Evolutionary conservation across 441 rosid species (phyloP).

Genomic region (Erysimum pusillum): DNA sequence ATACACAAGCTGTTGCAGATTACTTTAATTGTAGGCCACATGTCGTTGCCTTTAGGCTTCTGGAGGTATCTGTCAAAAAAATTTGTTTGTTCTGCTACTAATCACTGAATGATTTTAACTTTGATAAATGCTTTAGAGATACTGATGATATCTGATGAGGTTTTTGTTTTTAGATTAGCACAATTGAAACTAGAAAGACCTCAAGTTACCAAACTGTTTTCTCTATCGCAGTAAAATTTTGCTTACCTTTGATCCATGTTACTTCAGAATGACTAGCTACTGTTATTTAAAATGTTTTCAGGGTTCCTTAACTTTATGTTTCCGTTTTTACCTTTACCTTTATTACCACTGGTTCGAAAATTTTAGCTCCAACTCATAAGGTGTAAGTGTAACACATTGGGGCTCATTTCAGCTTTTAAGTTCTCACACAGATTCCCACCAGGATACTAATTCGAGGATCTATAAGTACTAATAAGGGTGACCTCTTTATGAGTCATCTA

Average conservation of each 20-base stretch:
- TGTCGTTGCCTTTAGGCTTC: conserved; percentile 82
- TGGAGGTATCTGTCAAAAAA: conserved; percentile 67
- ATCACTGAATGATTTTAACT: conserved; percentile 7
- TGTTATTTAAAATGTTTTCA: background rate
- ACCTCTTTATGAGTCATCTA: conserved; percentile 14
- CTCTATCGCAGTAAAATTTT: background rate
- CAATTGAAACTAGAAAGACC: conserved; percentile 4
- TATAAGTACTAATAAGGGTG: conserved; percentile 1
- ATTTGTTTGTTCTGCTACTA: conserved; percentile 24
- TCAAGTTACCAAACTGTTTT: conserved; percentile 1
- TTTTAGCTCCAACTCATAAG: background rate
- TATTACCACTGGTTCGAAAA: background rate
- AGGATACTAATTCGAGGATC: background rate
- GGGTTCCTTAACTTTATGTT: background rate
- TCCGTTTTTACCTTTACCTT: conserved; percentile 6
- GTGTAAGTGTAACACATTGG: background rate
- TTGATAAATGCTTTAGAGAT: background rate
- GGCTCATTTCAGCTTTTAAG: conserved; percentile 1
- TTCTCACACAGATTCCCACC: background rate
- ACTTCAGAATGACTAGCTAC: background rate
- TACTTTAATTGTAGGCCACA: conserved; percentile 95
- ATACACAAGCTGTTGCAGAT: conserved; percentile 75
- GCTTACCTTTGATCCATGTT: background rate
- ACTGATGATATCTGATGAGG: background rate
- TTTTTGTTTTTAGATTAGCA: conserved; percentile 13